These are phyloP conservation scores for Phaeotremella fagi DNA, from an alignment of 768 basidiomycete species.

Conservation along the genomic window DNA sequence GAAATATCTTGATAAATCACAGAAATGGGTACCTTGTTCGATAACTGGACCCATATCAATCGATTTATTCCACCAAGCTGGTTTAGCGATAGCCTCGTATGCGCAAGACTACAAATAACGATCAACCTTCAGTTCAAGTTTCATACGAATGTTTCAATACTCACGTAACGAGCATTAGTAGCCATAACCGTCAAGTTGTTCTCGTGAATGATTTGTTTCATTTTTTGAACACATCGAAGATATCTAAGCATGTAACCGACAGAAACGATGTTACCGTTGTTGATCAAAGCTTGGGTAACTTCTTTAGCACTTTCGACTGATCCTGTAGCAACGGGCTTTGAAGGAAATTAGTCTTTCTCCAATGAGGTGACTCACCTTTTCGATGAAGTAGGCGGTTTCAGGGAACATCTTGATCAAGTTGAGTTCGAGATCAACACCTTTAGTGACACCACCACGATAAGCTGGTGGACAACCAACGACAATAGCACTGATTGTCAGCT, in stretches of 20 bases:
- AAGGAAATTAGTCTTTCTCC: neutral
- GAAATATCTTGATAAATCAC: constrained; percentile 93
- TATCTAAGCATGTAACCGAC: constrained; percentile 94
- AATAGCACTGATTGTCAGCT: constrained; percentile 57
- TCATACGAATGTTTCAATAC: constrained; percentile 65
- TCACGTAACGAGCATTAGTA: constrained; percentile 87
- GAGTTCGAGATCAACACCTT: constrained; percentile 77
- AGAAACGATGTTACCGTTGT: constrained; percentile 72
- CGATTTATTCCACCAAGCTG: constrained; percentile 49
- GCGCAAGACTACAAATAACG: constrained; percentile 61
- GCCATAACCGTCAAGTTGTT: constrained; percentile 93
- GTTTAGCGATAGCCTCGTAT: constrained; percentile 49
- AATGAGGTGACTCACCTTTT: constrained; percentile 55
- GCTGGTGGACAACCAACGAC: constrained; percentile 90
- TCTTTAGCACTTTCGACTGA: constrained; percentile 62
- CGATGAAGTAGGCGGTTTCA: constrained; percentile 80
- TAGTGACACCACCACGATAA: constrained; percentile 73
- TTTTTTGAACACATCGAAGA: constrained; percentile 87
- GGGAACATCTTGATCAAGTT: constrained; percentile 85
- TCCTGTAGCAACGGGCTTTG: constrained; percentile 81
- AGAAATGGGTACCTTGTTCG: constrained; percentile 76
- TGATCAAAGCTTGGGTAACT: constrained; percentile 66
- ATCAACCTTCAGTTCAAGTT: too few species aligned
- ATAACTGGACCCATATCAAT: constrained; percentile 50
- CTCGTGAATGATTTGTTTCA: constrained; percentile 92